Percentiles rank a stretch among this genome's conserved stretches.
Evolutionary conservation across 106 monocot species (phyloP).

Genomic region (Alisma plantagoaquatica): DNA sequence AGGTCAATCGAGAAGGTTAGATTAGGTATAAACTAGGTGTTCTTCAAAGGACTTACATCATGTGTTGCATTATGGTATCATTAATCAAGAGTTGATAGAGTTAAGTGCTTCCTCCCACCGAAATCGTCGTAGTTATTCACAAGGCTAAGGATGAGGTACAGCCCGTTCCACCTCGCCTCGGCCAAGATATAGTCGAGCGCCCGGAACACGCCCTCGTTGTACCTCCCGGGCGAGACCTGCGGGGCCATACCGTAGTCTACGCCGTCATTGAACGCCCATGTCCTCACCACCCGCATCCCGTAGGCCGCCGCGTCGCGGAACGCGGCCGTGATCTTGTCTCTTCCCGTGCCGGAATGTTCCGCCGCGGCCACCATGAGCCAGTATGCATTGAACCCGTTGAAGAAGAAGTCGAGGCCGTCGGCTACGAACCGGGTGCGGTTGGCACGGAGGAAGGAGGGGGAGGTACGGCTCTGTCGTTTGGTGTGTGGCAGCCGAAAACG

Average conservation of each 20-base stretch:
- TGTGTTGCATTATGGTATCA: too few species aligned
- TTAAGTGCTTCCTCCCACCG: slow-evolving; percentile 60
- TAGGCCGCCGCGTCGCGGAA: slow-evolving; percentile 38
- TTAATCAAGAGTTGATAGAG: too few species aligned
- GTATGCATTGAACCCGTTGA: slow-evolving; percentile 95
- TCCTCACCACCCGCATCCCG: slow-evolving; percentile 74
- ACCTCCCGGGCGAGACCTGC: slow-evolving; percentile 65
- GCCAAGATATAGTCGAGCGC: slow-evolving; percentile 80
- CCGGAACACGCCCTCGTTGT: slow-evolving; percentile 66
- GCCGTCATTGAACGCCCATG: slow-evolving; percentile 87
- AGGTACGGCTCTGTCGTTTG: slow-evolving; percentile 19
- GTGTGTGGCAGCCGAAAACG: slow-evolving; percentile 2
- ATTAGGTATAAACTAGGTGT: too few species aligned
- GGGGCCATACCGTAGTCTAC: slow-evolving; percentile 40
- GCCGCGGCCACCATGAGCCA: slow-evolving; percentile 47
- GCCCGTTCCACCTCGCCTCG: slow-evolving; percentile 67
- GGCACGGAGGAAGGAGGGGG: slow-evolving; percentile 61
- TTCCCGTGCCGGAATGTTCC: slow-evolving; percentile 9
- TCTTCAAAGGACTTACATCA: too few species aligned
- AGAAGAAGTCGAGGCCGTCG: slow-evolving; percentile 21
- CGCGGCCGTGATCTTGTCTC: slow-evolving; percentile 57
- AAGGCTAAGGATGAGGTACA: slow-evolving; percentile 72
- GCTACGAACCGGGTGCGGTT: slow-evolving; percentile 48
- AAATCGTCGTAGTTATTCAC: slow-evolving; percentile 74
- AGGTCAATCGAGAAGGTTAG: too few species aligned